These are phyloP conservation scores for Syncephalastrum sp. DNA, from an alignment of 371 early-diverging fungal genomes.

Conservation along the genomic window DNA sequence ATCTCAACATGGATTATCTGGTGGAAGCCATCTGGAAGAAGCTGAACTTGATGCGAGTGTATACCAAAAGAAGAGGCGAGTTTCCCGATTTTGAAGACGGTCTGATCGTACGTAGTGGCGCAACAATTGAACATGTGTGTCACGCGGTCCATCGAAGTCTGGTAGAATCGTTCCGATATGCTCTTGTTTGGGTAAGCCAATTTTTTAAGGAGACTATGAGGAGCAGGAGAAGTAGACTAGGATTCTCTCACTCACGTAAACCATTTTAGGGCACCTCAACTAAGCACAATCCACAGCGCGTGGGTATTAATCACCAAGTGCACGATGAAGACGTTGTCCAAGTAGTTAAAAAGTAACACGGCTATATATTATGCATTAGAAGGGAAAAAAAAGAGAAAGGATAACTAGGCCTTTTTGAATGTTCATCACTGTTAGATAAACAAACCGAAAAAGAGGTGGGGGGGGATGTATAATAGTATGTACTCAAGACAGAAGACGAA, in stretches of 20 bases:
- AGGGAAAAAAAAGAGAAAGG: background rate
- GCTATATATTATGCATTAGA: slow-evolving; percentile 2
- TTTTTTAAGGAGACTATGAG: slow-evolving; percentile 1
- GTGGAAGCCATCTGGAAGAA: slow-evolving; percentile 91
- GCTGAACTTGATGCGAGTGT: slow-evolving; percentile 88
- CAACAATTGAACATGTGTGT: slow-evolving; percentile 96
- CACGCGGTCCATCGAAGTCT: slow-evolving; percentile 94
- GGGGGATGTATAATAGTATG: too few relatives aligned
- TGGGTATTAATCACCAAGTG: slow-evolving; percentile 92
- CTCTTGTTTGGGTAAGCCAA: slow-evolving; percentile 79
- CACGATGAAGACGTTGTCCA: slow-evolving; percentile 99
- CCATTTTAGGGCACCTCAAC: slow-evolving; percentile 75
- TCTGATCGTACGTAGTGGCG: slow-evolving; percentile 85
- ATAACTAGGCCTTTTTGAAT: too few relatives aligned
- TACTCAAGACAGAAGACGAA: too few relatives aligned
- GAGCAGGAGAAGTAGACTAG: background rate
- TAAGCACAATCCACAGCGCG: slow-evolving; percentile 96
- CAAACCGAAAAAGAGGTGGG: too few relatives aligned
- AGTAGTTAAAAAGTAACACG: slow-evolving; percentile 69
- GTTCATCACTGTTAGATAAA: too few relatives aligned
- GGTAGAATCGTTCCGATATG: slow-evolving; percentile 90
- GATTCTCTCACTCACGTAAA: background rate
- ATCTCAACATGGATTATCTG: slow-evolving; percentile 94
- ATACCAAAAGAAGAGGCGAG: slow-evolving; percentile 97
- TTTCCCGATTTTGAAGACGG: slow-evolving; percentile 96